A percentile compares a stretch with the other conserved stretches of the same genome.
These are phyloP conservation scores for Pleurotus giganteus DNA, from an alignment of 768 basidiomycete species.

Conservation along the genomic window DNA sequence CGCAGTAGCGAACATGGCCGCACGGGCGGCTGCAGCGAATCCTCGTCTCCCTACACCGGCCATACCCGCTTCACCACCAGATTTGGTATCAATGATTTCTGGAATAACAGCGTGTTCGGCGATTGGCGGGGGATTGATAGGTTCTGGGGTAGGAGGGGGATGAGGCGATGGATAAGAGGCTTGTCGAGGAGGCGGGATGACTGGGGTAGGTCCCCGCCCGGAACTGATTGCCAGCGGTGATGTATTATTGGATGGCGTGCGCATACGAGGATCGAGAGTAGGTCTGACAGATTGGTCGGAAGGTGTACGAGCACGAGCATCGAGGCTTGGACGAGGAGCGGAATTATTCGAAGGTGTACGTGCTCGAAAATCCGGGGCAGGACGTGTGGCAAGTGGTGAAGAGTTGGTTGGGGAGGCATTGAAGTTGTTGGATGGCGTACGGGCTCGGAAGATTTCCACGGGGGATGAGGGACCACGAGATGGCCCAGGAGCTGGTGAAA, in stretches of 20 bases:
- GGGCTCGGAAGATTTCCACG: not conserved
- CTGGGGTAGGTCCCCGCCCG: not conserved
- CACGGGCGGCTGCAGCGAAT: slow-evolving; percentile 52
- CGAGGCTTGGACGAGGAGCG: slow-evolving; percentile 9
- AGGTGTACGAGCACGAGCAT: slow-evolving; percentile 1
- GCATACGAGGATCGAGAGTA: slow-evolving; percentile 48
- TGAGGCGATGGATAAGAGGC: slow-evolving; percentile 1
- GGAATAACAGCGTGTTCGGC: slow-evolving; percentile 2
- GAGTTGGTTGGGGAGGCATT: not conserved
- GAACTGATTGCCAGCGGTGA: not conserved
- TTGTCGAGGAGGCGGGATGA: not conserved
- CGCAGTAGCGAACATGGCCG: slow-evolving; percentile 46
- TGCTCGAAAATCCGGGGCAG: slow-evolving; percentile 17
- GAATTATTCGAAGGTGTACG: slow-evolving; percentile 18
- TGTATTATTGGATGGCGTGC: slow-evolving; percentile 5
- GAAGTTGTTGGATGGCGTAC: slow-evolving; percentile 6
- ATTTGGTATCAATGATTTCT: slow-evolving; percentile 61
- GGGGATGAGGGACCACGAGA: slow-evolving; percentile 16
- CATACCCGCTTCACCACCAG: slow-evolving; percentile 80
- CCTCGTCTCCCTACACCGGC: slow-evolving; percentile 88
- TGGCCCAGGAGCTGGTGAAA: slow-evolving; percentile 15
- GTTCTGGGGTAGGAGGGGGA: not conserved
- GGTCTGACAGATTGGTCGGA: slow-evolving; percentile 52
- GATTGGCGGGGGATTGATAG: not conserved
- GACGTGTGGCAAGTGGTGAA: slow-evolving; percentile 19